These are phyloP conservation scores for Coemansia sp. DNA, from an alignment of 192 early-diverging fungal genomes.

Conservation along the genomic window DNA sequence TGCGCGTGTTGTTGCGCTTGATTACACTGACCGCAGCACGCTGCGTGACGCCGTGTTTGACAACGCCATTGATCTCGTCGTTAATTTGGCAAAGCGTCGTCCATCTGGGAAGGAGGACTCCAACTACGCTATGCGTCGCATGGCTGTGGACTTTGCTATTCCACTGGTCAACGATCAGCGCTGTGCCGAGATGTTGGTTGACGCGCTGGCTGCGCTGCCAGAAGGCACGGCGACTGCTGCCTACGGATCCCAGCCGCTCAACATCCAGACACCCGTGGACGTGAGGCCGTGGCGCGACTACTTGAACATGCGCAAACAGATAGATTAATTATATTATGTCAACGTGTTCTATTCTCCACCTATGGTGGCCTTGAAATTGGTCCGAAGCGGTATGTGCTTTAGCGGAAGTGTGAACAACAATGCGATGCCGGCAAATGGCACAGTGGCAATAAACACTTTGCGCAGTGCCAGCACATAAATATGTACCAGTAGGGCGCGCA, in stretches of 20 bases:
- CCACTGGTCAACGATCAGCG: constrained; percentile 93
- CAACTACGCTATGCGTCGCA: constrained; percentile 82
- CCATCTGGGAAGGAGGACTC: constrained; percentile 55
- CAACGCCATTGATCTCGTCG: constrained; percentile 66
- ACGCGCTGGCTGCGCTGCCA: constrained; percentile 63
- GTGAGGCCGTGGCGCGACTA: constrained; percentile 69
- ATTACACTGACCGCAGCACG: constrained; percentile 52
- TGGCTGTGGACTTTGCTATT: constrained; percentile 95
- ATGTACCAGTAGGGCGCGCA: constrained; percentile 22
- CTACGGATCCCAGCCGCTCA: constrained; percentile 21
- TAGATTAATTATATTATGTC: background rate
- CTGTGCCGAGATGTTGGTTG: constrained; percentile 89
- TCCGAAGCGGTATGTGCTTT: constrained; percentile 38
- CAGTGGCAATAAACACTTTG: constrained; percentile 53
- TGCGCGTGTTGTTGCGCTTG: constrained; percentile 49
- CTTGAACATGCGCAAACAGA: constrained; percentile 55
- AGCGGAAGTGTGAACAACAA: constrained; percentile 52
- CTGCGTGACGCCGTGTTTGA: constrained; percentile 57
- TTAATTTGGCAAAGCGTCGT: constrained; percentile 66
- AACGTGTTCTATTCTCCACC: background rate
- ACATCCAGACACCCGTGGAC: constrained; percentile 55
- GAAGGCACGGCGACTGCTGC: constrained; percentile 31
- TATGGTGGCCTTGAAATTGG: background rate
- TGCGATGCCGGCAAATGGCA: constrained; percentile 50
- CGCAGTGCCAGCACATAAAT: constrained; percentile 56